Evolutionary conservation across 768 basidiomycete species (phyloP), one percentile per base, ranked within the genome.

Genomic region (Pleurotus tuber-regium): DNA sequence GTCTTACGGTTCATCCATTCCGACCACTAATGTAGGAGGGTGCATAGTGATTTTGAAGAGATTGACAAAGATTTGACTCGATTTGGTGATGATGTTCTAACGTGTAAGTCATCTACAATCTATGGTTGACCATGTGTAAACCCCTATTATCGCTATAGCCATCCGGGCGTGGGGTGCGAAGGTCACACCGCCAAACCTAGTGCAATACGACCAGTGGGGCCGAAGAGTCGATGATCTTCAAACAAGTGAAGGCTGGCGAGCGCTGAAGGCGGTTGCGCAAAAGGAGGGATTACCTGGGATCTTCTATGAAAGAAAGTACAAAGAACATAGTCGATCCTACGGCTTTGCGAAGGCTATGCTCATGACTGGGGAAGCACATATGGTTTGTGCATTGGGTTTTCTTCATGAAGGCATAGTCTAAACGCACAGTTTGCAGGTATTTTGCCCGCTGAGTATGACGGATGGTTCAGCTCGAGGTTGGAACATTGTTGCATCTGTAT

Each of bases 381-480:
- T 78, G 65, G 84, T 84, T 44, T 25, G 74, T 65, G 14, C 31
- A 3, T 25, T 26, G 14, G 35, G 29, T 25, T 16, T 14, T 16
- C 28, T 41, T 25, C 33, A 10, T 29, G 25, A 25, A 3, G 42
- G 21, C 21, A 33, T n/a, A n/a, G 21, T 51, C 26, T 19, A 42
- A 19, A 50, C 29, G 21, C 46, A 30, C 36, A 24, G 12, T 7
- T 23, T 12, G 50, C 28, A 86, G 82, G 73, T 85, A 7, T 79
- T 83, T 52, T 91, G 88, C 52, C 89, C 89, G 1, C 64, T 88
- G 51, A 82, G 81, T 30, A 91, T 92, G 89, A 86, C 87, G 0
- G 89, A 92, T 62, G 89, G 89, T 0, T 75, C 77, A 30, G 87
- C 89, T 6, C 71, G 88, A 59, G 73, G 79, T 78, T 33, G 30